phyloP scores from a whole-genome alignment of 1,139 yeast species.

The Saccharomyces hybrid region DNA sequence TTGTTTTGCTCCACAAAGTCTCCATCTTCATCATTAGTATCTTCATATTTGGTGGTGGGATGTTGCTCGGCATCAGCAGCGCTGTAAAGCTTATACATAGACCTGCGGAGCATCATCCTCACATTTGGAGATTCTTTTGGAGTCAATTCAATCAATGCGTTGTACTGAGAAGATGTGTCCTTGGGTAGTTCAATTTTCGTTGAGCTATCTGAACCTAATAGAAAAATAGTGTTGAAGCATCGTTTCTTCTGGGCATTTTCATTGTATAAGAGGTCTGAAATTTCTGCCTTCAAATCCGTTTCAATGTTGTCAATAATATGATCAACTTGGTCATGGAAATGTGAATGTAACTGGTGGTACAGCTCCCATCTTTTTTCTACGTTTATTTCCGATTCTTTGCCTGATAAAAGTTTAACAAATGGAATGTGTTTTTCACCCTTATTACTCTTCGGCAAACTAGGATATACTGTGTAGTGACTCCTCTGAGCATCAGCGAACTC shows the following conservation, averaged over 20 bases:
- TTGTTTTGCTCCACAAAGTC: constrained; percentile 5
- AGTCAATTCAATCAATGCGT: constrained; percentile 25
- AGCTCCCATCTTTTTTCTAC: constrained; percentile 33
- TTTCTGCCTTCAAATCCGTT: constrained; percentile 22
- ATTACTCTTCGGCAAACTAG: constrained; percentile 7
- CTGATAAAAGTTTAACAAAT: constrained; percentile 35
- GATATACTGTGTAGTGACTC: constrained; percentile 21
- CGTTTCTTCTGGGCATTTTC: constrained; percentile 8
- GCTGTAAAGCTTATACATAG: constrained; percentile 29
- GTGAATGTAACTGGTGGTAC: constrained; percentile 29
- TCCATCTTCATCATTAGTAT: constrained; percentile 3
- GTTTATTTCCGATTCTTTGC: constrained; percentile 31
- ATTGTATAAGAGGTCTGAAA: constrained; percentile 19
- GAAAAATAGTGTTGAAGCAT: constrained; percentile 25
- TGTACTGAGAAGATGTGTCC: constrained; percentile 11
- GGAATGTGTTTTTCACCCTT: constrained; percentile 24
- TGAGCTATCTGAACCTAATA: constrained; percentile 31
- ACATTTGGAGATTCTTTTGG: constrained; percentile 33
- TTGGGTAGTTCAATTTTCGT: constrained; percentile 19
- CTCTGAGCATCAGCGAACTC: constrained; percentile 31
- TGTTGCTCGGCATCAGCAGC: constrained; percentile 19
- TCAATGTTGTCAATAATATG: constrained; percentile 26
- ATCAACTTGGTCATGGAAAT: constrained; percentile 28
- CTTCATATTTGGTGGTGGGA: constrained; percentile 6
- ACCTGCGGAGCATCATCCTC: constrained; percentile 31